A percentile compares a stretch with the other conserved stretches of the same genome.
phyloP scores from a whole-genome alignment of 2,329 filamentous ascomycete genomes.

The Fusarium sp. region DNA sequence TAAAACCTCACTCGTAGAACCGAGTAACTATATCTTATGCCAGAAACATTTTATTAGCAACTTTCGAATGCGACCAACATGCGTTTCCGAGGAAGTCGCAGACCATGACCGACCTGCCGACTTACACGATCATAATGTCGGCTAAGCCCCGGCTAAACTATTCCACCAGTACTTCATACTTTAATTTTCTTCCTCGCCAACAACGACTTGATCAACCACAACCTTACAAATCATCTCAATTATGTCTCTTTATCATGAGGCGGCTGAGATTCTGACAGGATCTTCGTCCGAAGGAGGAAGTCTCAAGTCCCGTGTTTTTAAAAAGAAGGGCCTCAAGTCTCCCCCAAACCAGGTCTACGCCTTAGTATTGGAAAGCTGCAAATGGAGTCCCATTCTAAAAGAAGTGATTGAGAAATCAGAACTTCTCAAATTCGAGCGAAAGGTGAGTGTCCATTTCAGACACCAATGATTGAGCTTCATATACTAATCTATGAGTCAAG shows the following conservation, averaged over 20 bases:
- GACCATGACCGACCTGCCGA: neutral
- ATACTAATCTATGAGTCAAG: slow-evolving; percentile 57
- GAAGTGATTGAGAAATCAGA: slow-evolving; percentile 88
- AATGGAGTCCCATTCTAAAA: slow-evolving; percentile 88
- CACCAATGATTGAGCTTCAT: no score
- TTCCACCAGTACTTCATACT: neutral
- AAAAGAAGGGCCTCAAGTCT: slow-evolving; percentile 78
- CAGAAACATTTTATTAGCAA: neutral
- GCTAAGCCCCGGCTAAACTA: slow-evolving; percentile 34
- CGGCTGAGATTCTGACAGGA: slow-evolving; percentile 78
- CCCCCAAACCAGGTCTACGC: slow-evolving; percentile 87
- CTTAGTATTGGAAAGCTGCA: slow-evolving; percentile 84
- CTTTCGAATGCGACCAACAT: neutral
- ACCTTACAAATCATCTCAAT: slow-evolving; percentile 10
- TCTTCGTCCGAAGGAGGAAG: slow-evolving; percentile 72
- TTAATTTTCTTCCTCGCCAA: slow-evolving; percentile 34
- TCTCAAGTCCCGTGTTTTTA: slow-evolving; percentile 87
- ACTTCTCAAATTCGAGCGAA: slow-evolving; percentile 82
- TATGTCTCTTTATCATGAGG: slow-evolving; percentile 97
- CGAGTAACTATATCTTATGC: neutral
- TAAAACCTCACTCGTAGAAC: neutral
- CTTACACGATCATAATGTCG: slow-evolving; percentile 25
- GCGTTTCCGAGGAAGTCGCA: neutral
- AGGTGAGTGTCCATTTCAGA: slow-evolving; percentile 65
- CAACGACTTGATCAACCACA: neutral